Evolutionary conservation across 768 basidiomycete genomes (phyloP).

Genomic region (Gymnopilus dilepis): DNA sequence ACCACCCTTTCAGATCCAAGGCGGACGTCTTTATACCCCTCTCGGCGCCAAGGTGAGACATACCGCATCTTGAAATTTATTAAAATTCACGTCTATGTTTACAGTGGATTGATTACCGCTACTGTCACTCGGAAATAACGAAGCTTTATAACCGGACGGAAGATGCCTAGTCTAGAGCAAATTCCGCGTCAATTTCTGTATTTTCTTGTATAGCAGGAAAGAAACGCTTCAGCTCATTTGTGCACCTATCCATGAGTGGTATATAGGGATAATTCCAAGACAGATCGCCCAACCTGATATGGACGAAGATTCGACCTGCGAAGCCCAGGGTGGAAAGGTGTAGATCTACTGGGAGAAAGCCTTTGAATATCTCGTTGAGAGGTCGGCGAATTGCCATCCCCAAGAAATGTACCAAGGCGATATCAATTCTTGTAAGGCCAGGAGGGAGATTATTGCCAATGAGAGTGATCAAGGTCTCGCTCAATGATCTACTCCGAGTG

Average conservation of each 20-base stretch:
- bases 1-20: conserved; percentile 48
- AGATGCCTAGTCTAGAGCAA: background rate
- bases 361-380: background rate
- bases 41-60: conserved; percentile 85
- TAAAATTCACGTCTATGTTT: background rate
- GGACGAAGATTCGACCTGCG: background rate
- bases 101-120: conserved; percentile 11
- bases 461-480: background rate
- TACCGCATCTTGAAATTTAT: too few relatives aligned
- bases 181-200: background rate
- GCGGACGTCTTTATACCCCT: conserved; percentile 91
- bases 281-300: background rate
- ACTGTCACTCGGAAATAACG: conserved; percentile 12
- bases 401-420: background rate
- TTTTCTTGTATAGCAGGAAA: background rate
- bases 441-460: background rate
- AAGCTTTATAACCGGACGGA: background rate
- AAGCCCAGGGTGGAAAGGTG: background rate
- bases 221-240: background rate
- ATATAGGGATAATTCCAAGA: background rate
- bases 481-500: background rate
- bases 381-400: background rate
- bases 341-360: background rate
- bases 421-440: background rate
- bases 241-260: background rate